These are phyloP conservation scores for Alternaria novae-zelandiae DNA, from an alignment of 2,329 filamentous ascomycete genomes.

Conservation along the genomic window DNA sequence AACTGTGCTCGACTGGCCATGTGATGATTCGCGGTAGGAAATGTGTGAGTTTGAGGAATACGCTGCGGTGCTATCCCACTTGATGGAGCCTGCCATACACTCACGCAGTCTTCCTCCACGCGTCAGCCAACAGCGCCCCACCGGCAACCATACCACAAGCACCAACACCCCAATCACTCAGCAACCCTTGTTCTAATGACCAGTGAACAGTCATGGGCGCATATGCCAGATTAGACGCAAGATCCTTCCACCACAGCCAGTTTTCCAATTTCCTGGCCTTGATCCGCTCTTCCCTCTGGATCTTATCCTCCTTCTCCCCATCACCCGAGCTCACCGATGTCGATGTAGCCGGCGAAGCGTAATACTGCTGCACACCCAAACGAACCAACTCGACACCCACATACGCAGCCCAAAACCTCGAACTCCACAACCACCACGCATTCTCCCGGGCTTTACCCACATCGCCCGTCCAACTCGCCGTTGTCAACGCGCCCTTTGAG, in stretches of 20 bases:
- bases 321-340: constrained; percentile 28
- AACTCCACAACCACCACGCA: constrained; percentile 73
- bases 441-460: constrained; percentile 57
- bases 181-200: constrained; percentile 65
- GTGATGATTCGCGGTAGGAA: neutral
- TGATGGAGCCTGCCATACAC: neutral
- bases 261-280: constrained; percentile 39
- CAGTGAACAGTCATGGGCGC: constrained; percentile 85
- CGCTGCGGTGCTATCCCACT: neutral
- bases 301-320: constrained; percentile 57
- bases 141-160: constrained; percentile 62
- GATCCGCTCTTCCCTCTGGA: constrained; percentile 34
- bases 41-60: neutral
- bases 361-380: constrained; percentile 56
- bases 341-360: neutral
- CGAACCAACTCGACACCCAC: constrained; percentile 77
- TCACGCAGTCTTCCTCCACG: constrained; percentile 52
- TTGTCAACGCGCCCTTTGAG: constrained; percentile 70
- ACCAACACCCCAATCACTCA: constrained; percentile 66
- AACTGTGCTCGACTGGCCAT: neutral
- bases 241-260: constrained; percentile 66
- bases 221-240: constrained; percentile 76
- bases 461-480: constrained; percentile 57
- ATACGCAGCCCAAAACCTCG: constrained; percentile 80
- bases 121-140: constrained; percentile 52